These are phyloP conservation scores for Ceratocystis cacaofunesta DNA, from an alignment of 2,329 filamentous ascomycete species.

Conservation along the genomic window DNA sequence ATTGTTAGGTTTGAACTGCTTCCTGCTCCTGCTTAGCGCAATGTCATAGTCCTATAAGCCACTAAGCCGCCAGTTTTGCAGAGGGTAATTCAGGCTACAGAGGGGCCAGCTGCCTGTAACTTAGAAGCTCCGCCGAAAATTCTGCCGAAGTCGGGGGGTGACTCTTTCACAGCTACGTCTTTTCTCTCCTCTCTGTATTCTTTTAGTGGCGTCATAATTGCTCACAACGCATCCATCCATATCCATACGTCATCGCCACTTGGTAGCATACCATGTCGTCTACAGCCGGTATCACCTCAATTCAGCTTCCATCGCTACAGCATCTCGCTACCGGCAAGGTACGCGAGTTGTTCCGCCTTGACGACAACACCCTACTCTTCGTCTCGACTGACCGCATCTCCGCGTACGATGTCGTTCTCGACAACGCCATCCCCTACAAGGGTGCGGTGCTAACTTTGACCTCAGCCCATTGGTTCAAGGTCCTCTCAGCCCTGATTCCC, in stretches of 20 bases:
- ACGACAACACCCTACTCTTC: constrained; percentile 53
- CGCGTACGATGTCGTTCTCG: constrained; percentile 83
- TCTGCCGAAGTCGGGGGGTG: constrained; percentile 12
- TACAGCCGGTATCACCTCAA: constrained; percentile 21
- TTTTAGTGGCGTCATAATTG: neutral
- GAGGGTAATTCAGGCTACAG: neutral
- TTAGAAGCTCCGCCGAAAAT: neutral
- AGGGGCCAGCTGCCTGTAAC: neutral
- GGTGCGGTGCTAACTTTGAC: constrained; percentile 35
- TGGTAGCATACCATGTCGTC: constrained; percentile 7
- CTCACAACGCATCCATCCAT: neutral
- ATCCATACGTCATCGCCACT: neutral
- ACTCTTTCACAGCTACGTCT: constrained; percentile 10
- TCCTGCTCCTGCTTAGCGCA: neutral
- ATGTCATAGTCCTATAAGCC: neutral
- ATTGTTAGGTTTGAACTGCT: too few relatives aligned
- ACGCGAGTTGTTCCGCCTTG: constrained; percentile 61
- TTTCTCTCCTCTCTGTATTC: neutral
- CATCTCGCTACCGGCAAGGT: constrained; percentile 47
- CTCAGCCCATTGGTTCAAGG: constrained; percentile 39
- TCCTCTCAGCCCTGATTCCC: constrained; percentile 32
- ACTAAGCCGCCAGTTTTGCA: neutral
- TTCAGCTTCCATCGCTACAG: constrained; percentile 24
- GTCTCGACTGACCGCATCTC: constrained; percentile 83
- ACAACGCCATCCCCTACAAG: constrained; percentile 47